Base-by-base conservation (phyloP, 2,329 filamentous ascomycete genomes). In the Fusarium sp. region DNA sequence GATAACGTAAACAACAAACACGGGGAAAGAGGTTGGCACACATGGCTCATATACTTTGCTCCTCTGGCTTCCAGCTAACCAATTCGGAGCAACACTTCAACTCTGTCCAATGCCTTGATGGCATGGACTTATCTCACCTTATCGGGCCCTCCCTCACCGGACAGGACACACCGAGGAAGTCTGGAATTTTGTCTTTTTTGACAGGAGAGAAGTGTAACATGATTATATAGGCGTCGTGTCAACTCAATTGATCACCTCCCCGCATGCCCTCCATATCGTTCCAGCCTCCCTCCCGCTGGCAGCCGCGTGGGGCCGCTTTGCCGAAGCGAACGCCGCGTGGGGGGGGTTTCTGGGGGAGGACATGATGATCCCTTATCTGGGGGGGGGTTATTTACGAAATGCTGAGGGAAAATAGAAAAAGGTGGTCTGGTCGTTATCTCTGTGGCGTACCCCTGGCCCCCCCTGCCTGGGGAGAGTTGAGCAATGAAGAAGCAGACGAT, bases 341-440 rank as follows among this genome's bases (percentile, higher is more conserved):
- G 71, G 70, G 71, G 47, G 67, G 57, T 58, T 59, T 69, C 22
- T 65, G 71, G 71, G 68, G 57, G 71, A 71, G 60, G 71, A 73
- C 59, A 69, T 47, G 60, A 47, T 52, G 60, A 30, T 68, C 54
- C 59, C 59, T 73, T 73, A 73, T 73, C 71, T 71, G 45, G 68
- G 35, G 43, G 35, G 43, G 43, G 20, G 27, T 32, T 9, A 33
- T 56, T 58, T 45, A 61, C 57, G 59, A 62, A 20, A 62, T 62
- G 59, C n/a, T 68, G 54, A 47, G 35, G 56, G 62, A 35, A 30
- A 35, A 62, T 38, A 37, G 38, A 54, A 56, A 64, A 35, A 38
- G 63, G 59, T 58, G 60, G 68, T 65, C 63, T 62, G 71, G 58
- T 58, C 50, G 69, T 74, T 73, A 73, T 73, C 71, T 73, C 71